A percentile compares a stretch with the other conserved stretches of the same genome.
Conservation (phyloP, 1,139 yeast genomes). For the Magnusiomyces fungicola region DNA sequence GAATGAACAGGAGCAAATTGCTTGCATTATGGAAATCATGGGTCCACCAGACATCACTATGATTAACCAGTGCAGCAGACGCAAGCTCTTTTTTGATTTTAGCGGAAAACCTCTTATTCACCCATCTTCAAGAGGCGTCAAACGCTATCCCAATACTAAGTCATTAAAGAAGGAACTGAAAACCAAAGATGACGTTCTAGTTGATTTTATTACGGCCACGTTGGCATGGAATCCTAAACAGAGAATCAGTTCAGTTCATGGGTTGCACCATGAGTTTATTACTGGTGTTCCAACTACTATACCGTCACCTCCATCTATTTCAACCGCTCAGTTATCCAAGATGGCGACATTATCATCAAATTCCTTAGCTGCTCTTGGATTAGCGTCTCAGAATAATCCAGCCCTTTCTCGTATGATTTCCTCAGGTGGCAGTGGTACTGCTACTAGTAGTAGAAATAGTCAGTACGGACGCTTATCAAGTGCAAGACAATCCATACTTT, state of each 20-base stretch:
- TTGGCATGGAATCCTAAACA: slow-evolving; percentile 52
- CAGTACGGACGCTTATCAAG: background rate
- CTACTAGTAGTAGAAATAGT: background rate
- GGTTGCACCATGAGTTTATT: slow-evolving; percentile 40
- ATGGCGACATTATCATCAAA: background rate
- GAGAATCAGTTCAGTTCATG: slow-evolving; percentile 39
- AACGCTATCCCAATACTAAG: slow-evolving; percentile 30
- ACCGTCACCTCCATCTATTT: background rate
- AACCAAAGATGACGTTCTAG: slow-evolving; percentile 31
- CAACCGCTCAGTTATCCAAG: background rate
- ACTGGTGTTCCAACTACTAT: slow-evolving; percentile 20
- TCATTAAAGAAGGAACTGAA: slow-evolving; percentile 25
- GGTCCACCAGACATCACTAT: slow-evolving; percentile 50
- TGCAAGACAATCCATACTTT: background rate
- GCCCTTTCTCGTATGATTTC: background rate
- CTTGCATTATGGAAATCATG: slow-evolving; percentile 49
- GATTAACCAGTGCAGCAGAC: slow-evolving; percentile 35
- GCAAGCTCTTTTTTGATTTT: slow-evolving; percentile 37
- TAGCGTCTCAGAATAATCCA: background rate
- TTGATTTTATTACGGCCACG: slow-evolving; percentile 32
- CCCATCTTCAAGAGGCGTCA: slow-evolving; percentile 29
- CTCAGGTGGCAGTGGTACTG: too few relatives aligned
- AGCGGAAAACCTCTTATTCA: slow-evolving; percentile 36
- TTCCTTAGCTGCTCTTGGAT: background rate
- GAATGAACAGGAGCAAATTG: slow-evolving; percentile 60